Base-by-base conservation (phyloP, 306 rosid species). In the Inga laurina region DNA sequence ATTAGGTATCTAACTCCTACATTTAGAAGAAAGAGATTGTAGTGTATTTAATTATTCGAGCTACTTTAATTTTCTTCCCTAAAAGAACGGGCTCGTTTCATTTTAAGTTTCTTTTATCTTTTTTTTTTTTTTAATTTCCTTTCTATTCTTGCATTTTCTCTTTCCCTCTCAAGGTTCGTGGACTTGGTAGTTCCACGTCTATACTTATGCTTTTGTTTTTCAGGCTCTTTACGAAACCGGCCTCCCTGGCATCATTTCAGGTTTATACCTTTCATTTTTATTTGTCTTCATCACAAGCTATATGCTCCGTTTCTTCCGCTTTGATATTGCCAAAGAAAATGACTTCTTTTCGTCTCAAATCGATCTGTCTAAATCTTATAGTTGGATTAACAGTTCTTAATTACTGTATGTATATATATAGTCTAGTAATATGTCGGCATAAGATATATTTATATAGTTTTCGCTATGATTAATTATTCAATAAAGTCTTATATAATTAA, bases 271-370 rank as follows among this genome's bases (percentile, higher is more conserved):
- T 11, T 64, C 3, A n/a, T 22, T 27, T 12, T 10, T 27, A 62
- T 62, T 62, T 24, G 8, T 24, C 68, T 62, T 62, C 68, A 73
- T 27, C 68, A 77, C 64, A 73, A 39, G 64, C 22, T 65, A 81
- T 80, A 72, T 81, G 24, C 72, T 73, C 87, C 83, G 2, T 45
- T 67, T 81, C 81, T 72, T 73, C 81, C 84, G 79, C 81, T 66
- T 49, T 79, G 39, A 30, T 56, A 80, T 83, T 59, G 65, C 32
- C 46, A 7, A 39, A 10, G 52, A 78, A 74, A 15, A 8, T 69
- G 8, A 37, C n/a, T 39, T 15, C 72, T 56, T 5, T 65, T 32
- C 8, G 45, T 34, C 44, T 66, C 21, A 39, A 69, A 61, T 69
- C 21, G 12, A 39, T 44, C 74, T 19, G 74, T 37, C 48, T 11